phyloP scores from a whole-genome alignment of 495 filamentous ascomycete species.

The Aspergillus baeticus region DNA sequence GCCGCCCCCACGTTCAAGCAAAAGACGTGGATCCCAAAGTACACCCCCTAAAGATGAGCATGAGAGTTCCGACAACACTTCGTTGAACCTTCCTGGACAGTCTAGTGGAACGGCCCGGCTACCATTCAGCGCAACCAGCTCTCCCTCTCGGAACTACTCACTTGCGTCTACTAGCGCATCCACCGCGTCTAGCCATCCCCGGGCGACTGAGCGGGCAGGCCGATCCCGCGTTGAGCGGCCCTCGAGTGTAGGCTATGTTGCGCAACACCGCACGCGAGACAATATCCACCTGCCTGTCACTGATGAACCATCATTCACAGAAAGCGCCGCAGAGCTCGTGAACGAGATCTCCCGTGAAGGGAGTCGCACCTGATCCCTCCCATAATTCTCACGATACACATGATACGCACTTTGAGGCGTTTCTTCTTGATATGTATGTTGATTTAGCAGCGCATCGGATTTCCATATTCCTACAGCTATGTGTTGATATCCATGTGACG shows the following conservation, averaged over 20 bases:
- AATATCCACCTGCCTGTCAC: conserved; percentile 57
- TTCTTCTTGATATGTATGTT: conserved; percentile 7
- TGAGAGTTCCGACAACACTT: neutral
- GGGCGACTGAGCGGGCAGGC: conserved; percentile 10
- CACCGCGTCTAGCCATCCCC: conserved; percentile 46
- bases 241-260: conserved; percentile 70
- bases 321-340: conserved; percentile 52
- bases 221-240: conserved; percentile 52
- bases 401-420: conserved; percentile 3
- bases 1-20: conserved; percentile 53
- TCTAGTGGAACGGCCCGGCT: conserved; percentile 46
- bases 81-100: conserved; percentile 16
- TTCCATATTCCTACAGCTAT: conserved; percentile 7
- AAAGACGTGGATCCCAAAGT: conserved; percentile 40
- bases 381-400: conserved; percentile 5
- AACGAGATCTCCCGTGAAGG: conserved; percentile 25
- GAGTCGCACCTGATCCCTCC: neutral
- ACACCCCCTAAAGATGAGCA: conserved; percentile 11
- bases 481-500: conserved; percentile 32
- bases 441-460: conserved; percentile 18
- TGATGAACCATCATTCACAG: conserved; percentile 50
- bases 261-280: conserved; percentile 61
- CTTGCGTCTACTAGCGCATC: conserved; percentile 46
- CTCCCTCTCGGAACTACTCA: conserved; percentile 45
- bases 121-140: conserved; percentile 58